These are phyloP conservation scores for Rhododendron kiyosumense DNA, from an alignment of 148 eudicot genomes.

Conservation along the genomic window DNA sequence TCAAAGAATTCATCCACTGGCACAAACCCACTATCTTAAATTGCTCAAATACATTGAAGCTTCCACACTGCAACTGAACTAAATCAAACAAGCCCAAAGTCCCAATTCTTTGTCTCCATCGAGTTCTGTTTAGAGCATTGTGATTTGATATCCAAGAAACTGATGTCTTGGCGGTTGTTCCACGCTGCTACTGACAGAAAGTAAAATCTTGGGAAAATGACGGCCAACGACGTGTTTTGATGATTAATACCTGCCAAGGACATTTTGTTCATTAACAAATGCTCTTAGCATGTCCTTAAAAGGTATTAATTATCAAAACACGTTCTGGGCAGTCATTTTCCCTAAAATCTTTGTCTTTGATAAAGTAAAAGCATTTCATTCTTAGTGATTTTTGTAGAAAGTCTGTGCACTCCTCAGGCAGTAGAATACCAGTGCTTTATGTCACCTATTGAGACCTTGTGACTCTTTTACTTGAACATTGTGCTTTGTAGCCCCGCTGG, in stretches of 20 bases:
- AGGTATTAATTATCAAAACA: too few species aligned
- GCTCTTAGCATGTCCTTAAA: too few species aligned
- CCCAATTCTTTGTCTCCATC: not conserved
- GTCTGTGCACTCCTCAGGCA: not conserved
- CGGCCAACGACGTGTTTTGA: too few species aligned
- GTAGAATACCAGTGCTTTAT: not conserved
- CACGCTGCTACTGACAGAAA: not conserved
- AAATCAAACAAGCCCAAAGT: not conserved
- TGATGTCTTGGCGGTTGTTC: not conserved
- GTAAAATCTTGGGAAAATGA: not conserved
- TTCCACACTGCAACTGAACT: not conserved
- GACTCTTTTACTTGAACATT: not conserved
- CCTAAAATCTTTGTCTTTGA: not conserved
- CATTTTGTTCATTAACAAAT: too few species aligned
- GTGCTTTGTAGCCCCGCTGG: not conserved
- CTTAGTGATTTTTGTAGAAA: not conserved
- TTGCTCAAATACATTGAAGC: not conserved
- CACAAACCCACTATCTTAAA: not conserved
- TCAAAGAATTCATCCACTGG: not conserved
- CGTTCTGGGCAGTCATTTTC: too few species aligned
- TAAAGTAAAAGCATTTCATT: not conserved
- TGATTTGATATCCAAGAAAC: not conserved
- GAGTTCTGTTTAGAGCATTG: not conserved
- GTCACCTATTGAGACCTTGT: not conserved
- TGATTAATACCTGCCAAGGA: too few species aligned